Evolutionary conservation across 1,284 basidiomycete genomes (phyloP).

Genomic region (Peniophora sp.): DNA sequence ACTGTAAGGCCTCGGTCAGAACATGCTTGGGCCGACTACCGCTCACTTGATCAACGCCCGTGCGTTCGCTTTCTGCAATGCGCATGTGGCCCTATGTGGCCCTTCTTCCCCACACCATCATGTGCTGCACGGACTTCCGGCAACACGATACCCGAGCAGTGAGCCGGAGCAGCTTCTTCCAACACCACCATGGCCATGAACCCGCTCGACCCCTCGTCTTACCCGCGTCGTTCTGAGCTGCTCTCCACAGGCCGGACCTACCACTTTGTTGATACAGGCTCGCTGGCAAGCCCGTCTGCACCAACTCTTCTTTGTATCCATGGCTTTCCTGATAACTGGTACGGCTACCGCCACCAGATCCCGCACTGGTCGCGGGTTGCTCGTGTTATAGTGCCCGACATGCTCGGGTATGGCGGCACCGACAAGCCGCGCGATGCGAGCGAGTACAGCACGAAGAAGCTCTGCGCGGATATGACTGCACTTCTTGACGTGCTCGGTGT

Average conservation of each 20-base stretch:
- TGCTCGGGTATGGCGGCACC: constrained; percentile 64
- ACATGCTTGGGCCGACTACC: no score
- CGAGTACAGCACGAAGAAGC: constrained; percentile 51
- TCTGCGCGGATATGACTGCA: constrained; percentile 55
- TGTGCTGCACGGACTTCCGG: no score
- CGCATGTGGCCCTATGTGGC: no score
- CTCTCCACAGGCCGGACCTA: constrained; percentile 55
- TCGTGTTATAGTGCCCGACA: constrained; percentile 64
- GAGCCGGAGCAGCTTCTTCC: no score
- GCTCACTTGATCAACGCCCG: no score
- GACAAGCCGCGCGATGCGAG: constrained; percentile 49
- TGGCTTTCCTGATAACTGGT: constrained; percentile 71
- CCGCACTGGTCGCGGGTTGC: constrained; percentile 54
- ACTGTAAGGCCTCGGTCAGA: no score
- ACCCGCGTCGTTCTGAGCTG: constrained; percentile 39
- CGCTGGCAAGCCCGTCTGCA: constrained; percentile 28
- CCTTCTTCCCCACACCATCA: no score
- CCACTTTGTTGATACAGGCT: constrained; percentile 57
- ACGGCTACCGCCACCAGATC: constrained; percentile 66
- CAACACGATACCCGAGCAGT: no score
- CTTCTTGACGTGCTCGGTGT: constrained; percentile 50
- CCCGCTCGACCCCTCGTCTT: constrained; percentile 37
- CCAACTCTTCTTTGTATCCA: constrained; percentile 60
- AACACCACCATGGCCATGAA: constrained; percentile 30
- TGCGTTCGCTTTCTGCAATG: no score